These are phyloP conservation scores for Colletotrichum lupini DNA, from an alignment of 2,329 filamentous ascomycete species.

Conservation along the genomic window DNA sequence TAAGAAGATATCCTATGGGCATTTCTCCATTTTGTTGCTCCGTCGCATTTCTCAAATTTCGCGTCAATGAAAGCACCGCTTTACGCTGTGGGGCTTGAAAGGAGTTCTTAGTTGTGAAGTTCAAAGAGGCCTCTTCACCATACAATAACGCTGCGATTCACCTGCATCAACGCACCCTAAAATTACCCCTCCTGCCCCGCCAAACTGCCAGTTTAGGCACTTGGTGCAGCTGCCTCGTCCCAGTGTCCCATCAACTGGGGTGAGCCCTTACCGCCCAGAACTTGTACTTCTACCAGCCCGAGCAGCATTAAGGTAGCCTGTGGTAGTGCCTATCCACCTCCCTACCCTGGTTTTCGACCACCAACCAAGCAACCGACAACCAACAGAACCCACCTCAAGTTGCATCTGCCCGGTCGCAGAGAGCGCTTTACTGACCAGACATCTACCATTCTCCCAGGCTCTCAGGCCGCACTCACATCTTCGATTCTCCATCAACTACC, in stretches of 20 bases:
- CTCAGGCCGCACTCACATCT: conserved; percentile 12
- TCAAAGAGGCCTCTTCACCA: conserved; percentile 8
- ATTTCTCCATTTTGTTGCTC: background rate
- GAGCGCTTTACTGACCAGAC: conserved; percentile 8
- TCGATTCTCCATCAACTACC: background rate
- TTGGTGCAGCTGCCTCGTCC: conserved; percentile 18
- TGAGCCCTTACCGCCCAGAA: background rate
- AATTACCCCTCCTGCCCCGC: conserved; percentile 36
- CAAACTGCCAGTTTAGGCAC: conserved; percentile 27
- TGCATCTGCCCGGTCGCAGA: conserved; percentile 15
- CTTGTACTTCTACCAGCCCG: conserved; percentile 11
- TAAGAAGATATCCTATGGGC: no score
- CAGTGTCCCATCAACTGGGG: background rate
- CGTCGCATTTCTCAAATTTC: background rate
- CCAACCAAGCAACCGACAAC: background rate
- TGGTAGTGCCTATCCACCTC: background rate
- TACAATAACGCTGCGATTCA: conserved; percentile 8
- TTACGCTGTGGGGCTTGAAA: background rate
- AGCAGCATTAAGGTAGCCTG: no score
- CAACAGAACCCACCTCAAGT: conserved; percentile 8
- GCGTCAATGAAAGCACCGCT: background rate
- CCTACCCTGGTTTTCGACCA: background rate
- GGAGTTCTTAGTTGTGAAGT: background rate
- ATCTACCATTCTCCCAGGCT: conserved; percentile 22
- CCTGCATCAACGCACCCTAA: conserved; percentile 27